Evolutionary conservation across 192 early-diverging fungal species (phyloP).

Genomic region (Obelidium mucronatum): DNA sequence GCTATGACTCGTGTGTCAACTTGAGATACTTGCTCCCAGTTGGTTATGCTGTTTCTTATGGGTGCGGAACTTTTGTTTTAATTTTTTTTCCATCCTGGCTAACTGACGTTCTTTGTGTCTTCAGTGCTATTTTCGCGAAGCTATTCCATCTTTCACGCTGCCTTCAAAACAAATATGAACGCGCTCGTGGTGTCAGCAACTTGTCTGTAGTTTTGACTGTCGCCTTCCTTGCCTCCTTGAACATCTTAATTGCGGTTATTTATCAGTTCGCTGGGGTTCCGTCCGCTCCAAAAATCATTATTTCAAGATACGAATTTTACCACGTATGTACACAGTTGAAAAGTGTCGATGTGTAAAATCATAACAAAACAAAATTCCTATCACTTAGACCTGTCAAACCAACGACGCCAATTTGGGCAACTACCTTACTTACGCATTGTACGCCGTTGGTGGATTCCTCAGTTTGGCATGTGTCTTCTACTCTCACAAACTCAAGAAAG

Average conservation of each 20-base stretch:
- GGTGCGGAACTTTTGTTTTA: not conserved
- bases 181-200: conserved; percentile 12
- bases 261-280: conserved; percentile 5
- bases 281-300: not conserved
- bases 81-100: not conserved
- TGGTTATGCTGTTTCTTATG: conserved; percentile 8
- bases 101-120: not conserved
- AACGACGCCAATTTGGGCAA: not conserved
- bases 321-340: not conserved
- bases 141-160: conserved; percentile 13
- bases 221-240: not conserved
- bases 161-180: conserved; percentile 24
- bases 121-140: conserved; percentile 17
- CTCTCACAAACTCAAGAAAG: conserved; percentile 9
- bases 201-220: conserved; percentile 6
- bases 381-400: not conserved
- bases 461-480: conserved; percentile 12
- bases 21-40: conserved; percentile 18
- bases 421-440: conserved; percentile 22
- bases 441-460: conserved; percentile 11
- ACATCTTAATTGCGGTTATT: conserved; percentile 14
- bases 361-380: not conserved
- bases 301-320: conserved; percentile 14
- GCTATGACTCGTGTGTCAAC: not conserved
- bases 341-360: not conserved